Conservation (phyloP, 805 yeast genomes). For the Torulaspora microellipsoides region DNA sequence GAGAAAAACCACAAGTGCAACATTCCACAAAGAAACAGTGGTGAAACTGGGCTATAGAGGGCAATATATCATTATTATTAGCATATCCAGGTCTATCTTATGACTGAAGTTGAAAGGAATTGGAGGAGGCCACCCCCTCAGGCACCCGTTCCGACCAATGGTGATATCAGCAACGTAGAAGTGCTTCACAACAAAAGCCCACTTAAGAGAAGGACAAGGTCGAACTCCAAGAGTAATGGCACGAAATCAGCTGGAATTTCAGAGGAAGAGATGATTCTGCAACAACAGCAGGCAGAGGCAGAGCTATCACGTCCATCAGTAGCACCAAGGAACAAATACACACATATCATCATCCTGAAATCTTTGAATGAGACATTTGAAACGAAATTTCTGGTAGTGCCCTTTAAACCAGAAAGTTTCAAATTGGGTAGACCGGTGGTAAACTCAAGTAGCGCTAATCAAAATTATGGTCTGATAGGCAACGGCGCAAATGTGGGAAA, state of each 20-base stretch:
- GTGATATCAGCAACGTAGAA: conserved; percentile 1
- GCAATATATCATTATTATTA: no score
- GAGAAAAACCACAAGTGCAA: conserved; percentile 1
- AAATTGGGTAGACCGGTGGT: conserved; percentile 87
- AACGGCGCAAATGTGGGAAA: conserved; percentile 14
- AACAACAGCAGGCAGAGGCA: conserved; percentile 4
- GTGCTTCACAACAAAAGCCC: conserved; percentile 2
- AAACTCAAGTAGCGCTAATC: conserved; percentile 12
- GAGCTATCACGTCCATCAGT: conserved; percentile 8
- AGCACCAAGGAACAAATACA: conserved; percentile 31
- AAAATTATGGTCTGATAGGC: conserved; percentile 8
- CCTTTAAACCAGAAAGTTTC: conserved; percentile 74
- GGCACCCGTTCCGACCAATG: conserved; percentile 9
- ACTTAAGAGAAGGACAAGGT: conserved; percentile 23
- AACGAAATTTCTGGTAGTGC: conserved; percentile 72
- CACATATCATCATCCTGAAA: conserved; percentile 62
- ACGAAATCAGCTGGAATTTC: conserved; percentile 10
- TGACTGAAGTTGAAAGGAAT: conserved; percentile 17
- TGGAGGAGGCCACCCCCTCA: conserved; percentile 16
- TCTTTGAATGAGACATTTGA: conserved; percentile 82
- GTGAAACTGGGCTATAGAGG: no score
- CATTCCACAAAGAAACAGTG: conserved; percentile 1
- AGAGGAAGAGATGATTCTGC: conserved; percentile 2
- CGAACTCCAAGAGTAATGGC: conserved; percentile 30
- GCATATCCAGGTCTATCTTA: neutral